Base-by-base conservation (phyloP, 106 monocot genomes). In the Dendrobium huoshanense region DNA sequence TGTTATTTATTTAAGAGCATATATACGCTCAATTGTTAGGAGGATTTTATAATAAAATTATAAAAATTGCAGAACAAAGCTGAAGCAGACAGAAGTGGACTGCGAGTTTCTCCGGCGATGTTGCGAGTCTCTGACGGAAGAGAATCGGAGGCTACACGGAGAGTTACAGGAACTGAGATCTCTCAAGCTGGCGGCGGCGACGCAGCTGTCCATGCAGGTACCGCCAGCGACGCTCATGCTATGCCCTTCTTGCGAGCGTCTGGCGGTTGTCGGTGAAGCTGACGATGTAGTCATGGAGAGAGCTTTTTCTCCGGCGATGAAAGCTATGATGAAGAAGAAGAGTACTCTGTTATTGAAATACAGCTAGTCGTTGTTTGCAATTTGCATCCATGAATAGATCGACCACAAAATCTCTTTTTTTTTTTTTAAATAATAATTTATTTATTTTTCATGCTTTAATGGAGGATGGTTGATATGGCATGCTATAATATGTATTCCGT, bases 131-230 rank as follows among this genome's bases (percentile, higher is more conserved):
- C 79, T 88, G 25, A 82, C 65, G 6, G 79, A 82, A 15, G 87
- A 88, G 84, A 88, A 88, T 82, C 64, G 56, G 58, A 33, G 79
- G 65, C 78, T 88, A 48, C 82, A 82, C 6, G 73, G 77, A 72
- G 89, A 92, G 84, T 80, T 92, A 59, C 85, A 85, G 81, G 89
- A 92, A 31, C 72, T 92, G 19, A 80, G 59, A 9, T 78, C 91
- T 7, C 85, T 90, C 49, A 90, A 87, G 48, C 81, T 85, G 42
- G 67, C 84, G 9, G 65, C 84, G 3, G 42, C 20, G 8, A 5
- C 72, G 40, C 67, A 43, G 16, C 54, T 77, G 11, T 83, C 77
- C 79, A 65, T 78, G 75, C 81, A 48, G 67, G 49, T 83, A 42
- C 83, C 83, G 4, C 64, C 73, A 5, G 27, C 80, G 56, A 37